Evolutionary conservation across 306 rosid species (phyloP), one percentile per base, ranked within the genome.

Genomic region (Prunus persica): DNA sequence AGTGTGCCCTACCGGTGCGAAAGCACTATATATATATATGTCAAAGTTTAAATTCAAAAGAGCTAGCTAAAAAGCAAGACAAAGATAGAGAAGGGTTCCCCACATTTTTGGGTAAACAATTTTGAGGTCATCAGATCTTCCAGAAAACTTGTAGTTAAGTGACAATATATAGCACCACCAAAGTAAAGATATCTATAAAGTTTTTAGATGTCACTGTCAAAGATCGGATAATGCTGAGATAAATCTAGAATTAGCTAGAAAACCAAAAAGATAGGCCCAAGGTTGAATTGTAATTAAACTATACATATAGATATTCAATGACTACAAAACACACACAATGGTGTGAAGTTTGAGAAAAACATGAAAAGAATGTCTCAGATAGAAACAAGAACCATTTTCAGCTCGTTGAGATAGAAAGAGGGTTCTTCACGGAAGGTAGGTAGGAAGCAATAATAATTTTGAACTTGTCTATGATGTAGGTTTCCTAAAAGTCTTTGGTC

Each of bases 371-470:
- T 73, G 77, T 43, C 58, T n/a, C 55, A 24, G 14, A 49, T 24
- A 63, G 60, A 15, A 73, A 73, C 77, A 61, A 60, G 25, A 73
- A 45, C 20, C 56, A 61, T 2, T 73, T 73, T 24, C 16, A 73
- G 57, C 41, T 45, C 2, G 60, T 61, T 46, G 47, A 38, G 30
- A 27, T 65, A 61, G 77, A 60, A 27, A 61, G 77, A 73, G 3
- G 77, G 58, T 61, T 61, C 77, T 73, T 46, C 32, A 73, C 77
- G 77, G 77, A 73, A 73, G 27, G 77, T 61, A 61, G 57, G 19
- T 58, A 63, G 32, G 16, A 25, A 22, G 24, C 19, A 60, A 63
- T 13, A 60, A 63, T 13, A 63, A 0, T 27, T 27, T 63, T 63
- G 43, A 63, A 63, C 2, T 63, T 63, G 22, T 14, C 43, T 3